phyloP scores from a whole-genome alignment of 768 basidiomycete genomes.

The Gautieria morchelliformis region DNA sequence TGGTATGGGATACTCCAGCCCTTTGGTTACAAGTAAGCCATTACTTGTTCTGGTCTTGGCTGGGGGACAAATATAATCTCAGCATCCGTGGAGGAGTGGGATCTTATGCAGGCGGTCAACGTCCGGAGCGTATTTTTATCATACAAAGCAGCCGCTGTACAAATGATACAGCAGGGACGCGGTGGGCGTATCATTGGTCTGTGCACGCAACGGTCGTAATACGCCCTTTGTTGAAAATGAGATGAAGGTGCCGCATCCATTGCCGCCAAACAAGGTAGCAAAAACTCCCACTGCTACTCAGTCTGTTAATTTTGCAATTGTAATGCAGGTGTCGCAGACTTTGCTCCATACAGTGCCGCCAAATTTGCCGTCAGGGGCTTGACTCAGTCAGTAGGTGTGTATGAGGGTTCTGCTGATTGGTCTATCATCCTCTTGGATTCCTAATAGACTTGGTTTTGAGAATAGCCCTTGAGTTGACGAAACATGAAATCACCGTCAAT shows the following conservation, averaged over 20 bases:
- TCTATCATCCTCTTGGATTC: neutral
- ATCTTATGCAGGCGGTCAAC: constrained; percentile 36
- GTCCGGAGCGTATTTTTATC: constrained; percentile 9
- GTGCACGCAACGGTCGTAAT: neutral
- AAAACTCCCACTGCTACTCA: neutral
- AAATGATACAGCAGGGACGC: constrained; percentile 11
- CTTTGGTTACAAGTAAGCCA: neutral
- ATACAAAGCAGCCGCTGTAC: constrained; percentile 8
- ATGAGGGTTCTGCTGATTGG: neutral
- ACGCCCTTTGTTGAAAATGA: neutral
- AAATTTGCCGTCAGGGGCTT: constrained; percentile 19
- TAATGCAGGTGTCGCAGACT: constrained; percentile 9
- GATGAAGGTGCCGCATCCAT: constrained; percentile 5
- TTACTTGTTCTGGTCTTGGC: neutral
- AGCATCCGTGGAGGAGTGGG: constrained; percentile 3
- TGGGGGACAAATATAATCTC: neutral
- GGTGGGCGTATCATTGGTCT: constrained; percentile 18
- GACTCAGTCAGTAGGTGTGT: constrained; percentile 16
- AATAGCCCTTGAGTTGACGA: constrained; percentile 22
- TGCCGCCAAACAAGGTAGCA: constrained; percentile 8
- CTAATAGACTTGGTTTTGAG: neutral
- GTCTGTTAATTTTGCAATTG: neutral
- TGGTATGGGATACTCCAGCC: neutral
- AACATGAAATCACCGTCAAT: constrained; percentile 14
- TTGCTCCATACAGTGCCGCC: constrained; percentile 10